A percentile compares a stretch with the other conserved stretches of the same genome.
phyloP scores from a whole-genome alignment of 2,329 filamentous ascomycete genomes.

The Ceratocystiopsis minuta region DNA sequence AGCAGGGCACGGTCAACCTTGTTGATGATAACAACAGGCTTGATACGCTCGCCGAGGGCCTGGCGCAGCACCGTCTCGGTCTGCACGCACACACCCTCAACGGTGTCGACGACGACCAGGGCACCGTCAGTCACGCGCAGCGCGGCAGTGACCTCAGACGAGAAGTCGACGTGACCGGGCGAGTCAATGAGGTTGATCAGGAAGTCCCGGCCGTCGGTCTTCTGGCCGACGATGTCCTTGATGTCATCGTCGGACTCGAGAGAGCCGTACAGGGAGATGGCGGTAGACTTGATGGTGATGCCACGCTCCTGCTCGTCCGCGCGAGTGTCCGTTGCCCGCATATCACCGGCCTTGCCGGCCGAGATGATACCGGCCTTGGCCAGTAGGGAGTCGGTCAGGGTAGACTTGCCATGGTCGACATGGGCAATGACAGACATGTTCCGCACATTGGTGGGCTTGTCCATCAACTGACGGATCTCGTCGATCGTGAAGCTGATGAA shows the following conservation, averaged over 20 bases:
- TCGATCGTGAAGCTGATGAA: constrained; percentile 86
- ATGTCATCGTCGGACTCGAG: constrained; percentile 69
- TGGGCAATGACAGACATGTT: constrained; percentile 85
- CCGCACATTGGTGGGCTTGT: constrained; percentile 48
- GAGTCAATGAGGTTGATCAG: constrained; percentile 99
- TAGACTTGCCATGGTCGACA: constrained; percentile 99
- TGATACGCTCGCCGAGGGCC: constrained; percentile 98
- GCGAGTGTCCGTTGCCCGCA: constrained; percentile 92
- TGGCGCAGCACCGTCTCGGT: constrained; percentile 99
- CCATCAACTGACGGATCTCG: constrained; percentile 64
- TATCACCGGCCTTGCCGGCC: constrained; percentile 88
- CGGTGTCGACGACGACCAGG: constrained; percentile 97
- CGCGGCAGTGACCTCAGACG: constrained; percentile 95
- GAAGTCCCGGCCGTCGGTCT: constrained; percentile 87
- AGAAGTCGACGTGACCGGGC: constrained; percentile 99
- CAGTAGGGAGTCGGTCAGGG: constrained; percentile 96
- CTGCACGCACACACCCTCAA: constrained; percentile 99
- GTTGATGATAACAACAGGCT: constrained; percentile 99
- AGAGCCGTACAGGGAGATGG: constrained; percentile 91
- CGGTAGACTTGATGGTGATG: constrained; percentile 99
- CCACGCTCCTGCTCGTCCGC: constrained; percentile 97
- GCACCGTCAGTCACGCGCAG: constrained; percentile 99
- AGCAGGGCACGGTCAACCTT: constrained; percentile 99
- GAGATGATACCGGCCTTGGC: constrained; percentile 99
- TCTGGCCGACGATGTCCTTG: constrained; percentile 82